Conservation (phyloP, 495 filamentous ascomycete genomes). For the Tuber melanosporum region DNA sequence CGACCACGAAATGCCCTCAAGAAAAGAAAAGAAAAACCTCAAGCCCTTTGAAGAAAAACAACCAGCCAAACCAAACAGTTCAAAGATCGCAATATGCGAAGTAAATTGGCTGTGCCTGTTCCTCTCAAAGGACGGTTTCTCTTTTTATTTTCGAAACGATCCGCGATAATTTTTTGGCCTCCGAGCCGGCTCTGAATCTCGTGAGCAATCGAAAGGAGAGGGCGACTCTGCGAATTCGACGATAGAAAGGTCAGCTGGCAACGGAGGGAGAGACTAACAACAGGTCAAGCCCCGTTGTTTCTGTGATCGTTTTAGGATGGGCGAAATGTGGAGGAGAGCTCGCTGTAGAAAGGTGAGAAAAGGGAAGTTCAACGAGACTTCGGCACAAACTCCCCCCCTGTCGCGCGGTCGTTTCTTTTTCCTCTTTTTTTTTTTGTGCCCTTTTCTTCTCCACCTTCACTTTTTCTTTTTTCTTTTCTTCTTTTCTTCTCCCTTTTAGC, state of each 20-base stretch:
- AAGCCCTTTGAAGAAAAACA: not conserved
- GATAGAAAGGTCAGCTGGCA: constrained; percentile 3
- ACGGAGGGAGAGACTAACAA: not conserved
- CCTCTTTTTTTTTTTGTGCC: not conserved
- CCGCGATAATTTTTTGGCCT: not conserved
- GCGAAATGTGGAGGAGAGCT: constrained; percentile 2
- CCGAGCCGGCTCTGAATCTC: not conserved
- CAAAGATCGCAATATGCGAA: not conserved
- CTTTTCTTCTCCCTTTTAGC: not conserved
- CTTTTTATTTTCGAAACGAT: not conserved
- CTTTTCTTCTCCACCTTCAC: constrained; percentile 3
- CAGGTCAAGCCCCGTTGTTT: constrained; percentile 3
- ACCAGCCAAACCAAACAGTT: not conserved
- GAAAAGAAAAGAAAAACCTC: not conserved
- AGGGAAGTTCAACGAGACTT: constrained; percentile 5
- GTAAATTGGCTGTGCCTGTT: not conserved
- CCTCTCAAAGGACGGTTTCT: not conserved
- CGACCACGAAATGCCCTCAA: constrained; percentile 3
- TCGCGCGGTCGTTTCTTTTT: constrained; percentile 6
- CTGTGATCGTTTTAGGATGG: not conserved
- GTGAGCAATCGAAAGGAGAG: not conserved
- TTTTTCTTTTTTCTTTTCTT: not conserved
- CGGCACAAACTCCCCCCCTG: constrained; percentile 6
- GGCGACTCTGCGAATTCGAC: not conserved
- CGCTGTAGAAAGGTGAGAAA: not conserved